Evolutionary conservation across 306 rosid species (phyloP), one percentile per base, ranked within the genome.

Genomic region (Ceratonia siliqua): DNA sequence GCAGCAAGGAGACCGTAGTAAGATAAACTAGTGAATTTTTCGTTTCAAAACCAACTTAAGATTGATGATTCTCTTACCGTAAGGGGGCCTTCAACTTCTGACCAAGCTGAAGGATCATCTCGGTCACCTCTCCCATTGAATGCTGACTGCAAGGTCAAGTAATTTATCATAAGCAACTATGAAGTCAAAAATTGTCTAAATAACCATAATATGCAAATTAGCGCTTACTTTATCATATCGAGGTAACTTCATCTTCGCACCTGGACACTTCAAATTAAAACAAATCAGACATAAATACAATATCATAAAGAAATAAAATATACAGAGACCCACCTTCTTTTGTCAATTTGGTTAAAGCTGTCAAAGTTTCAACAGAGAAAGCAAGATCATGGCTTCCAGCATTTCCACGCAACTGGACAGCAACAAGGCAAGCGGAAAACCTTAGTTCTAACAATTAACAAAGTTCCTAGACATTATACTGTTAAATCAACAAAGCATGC

Each of bases 341-440:
- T 70, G 88, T 87, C 89, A 94, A 27, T 61, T 87, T 83, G 81
- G 74, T 72, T 63, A 94, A 55, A 50, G 88, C 74, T 35, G 85
- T 75, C 66, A 92, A 67, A n/a, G 93, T 87, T 89, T 94, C 89
- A 18, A 90, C 80, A 33, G 95, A 90, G 43, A 94, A 62, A 18
- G 85, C 43, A 83, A 94, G 97, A 85, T 94, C 97, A 50, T 94
- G 99, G 82, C 96, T 94, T 57, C 99, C 98, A 17, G 98, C 97
- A 79, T 86, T 94, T 85, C 97, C 96, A 5, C 97, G 95, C 15
- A 59, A 81, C 97, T 94, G 63, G 53, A 62, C 50, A 48, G 43
- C 21, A 83, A 65, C 36, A 79, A 65, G 73, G 32, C 38, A 27
- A 42, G 15, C 18, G 77, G 70, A 71, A 1, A 15, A 50, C 39